phyloP scores from a whole-genome alignment of 768 basidiomycete genomes.

The Termitomyces sp. region DNA sequence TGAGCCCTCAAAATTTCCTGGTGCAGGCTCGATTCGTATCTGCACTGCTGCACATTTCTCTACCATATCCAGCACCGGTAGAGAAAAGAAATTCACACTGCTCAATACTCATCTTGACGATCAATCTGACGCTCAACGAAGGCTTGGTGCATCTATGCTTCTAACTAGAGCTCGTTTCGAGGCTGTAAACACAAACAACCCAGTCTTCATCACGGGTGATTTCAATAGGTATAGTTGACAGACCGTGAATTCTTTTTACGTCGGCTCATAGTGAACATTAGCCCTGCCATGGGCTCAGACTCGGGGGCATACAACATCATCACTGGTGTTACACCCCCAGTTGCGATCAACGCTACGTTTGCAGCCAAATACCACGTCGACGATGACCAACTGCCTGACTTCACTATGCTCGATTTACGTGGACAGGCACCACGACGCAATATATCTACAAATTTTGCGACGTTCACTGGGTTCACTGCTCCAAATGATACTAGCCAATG shows the following conservation, averaged over 20 bases:
- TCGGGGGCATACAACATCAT: constrained; percentile 49
- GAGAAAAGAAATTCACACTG: constrained; percentile 29
- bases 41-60: constrained; percentile 43
- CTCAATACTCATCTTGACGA: constrained; percentile 57
- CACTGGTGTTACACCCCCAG: constrained; percentile 37
- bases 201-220: constrained; percentile 50
- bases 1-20: constrained; percentile 44
- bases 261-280: constrained; percentile 13
- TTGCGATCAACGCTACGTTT: constrained; percentile 39
- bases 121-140: constrained; percentile 47
- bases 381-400: constrained; percentile 25
- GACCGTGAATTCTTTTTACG: neutral
- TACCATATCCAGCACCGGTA: constrained; percentile 8
- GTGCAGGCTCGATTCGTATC: constrained; percentile 45
- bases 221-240: constrained; percentile 37
- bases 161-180: constrained; percentile 48
- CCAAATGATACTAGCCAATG: constrained; percentile 33
- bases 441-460: constrained; percentile 45
- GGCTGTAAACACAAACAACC: constrained; percentile 31
- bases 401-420: constrained; percentile 43
- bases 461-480: constrained; percentile 48
- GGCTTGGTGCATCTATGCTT: constrained; percentile 47
- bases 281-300: constrained; percentile 38
- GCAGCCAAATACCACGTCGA: constrained; percentile 35
- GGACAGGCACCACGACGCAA: constrained; percentile 32